Evolutionary conservation across 2,329 filamentous ascomycete genomes (phyloP).

Genomic region (Diaporthe amygdali): DNA sequence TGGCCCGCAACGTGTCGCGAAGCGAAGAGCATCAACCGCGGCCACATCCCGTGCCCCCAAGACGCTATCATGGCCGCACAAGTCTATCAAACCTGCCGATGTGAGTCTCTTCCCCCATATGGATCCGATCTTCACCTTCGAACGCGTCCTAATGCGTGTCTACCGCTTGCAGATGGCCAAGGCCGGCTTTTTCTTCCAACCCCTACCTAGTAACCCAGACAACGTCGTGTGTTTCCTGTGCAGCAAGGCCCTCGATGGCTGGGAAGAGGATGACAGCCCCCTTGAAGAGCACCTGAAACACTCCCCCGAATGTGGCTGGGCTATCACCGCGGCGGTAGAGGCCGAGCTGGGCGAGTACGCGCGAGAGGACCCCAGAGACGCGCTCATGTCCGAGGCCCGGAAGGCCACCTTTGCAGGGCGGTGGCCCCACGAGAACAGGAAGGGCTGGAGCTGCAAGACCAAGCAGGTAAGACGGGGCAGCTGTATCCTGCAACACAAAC

Average conservation of each 20-base stretch:
- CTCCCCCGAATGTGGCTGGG: slow-evolving; percentile 85
- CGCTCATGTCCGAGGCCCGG: slow-evolving; percentile 76
- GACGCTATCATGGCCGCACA: slow-evolving; percentile 78
- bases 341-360: slow-evolving; percentile 66
- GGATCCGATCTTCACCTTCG: not conserved
- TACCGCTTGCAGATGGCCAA: slow-evolving; percentile 70
- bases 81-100: slow-evolving; percentile 59
- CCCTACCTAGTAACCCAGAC: slow-evolving; percentile 76
- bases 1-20: slow-evolving; percentile 63
- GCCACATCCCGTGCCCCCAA: slow-evolving; percentile 62
- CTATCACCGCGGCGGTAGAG: slow-evolving; percentile 70
- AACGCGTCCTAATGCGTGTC: slow-evolving; percentile 23
- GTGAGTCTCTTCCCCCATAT: slow-evolving; percentile 47
- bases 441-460: slow-evolving; percentile 86
- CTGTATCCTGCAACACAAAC: not conserved
- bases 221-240: slow-evolving; percentile 93
- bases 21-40: slow-evolving; percentile 69
- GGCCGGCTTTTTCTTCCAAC: slow-evolving; percentile 90
- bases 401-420: slow-evolving; percentile 80
- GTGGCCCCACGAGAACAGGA: slow-evolving; percentile 91
- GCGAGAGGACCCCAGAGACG: slow-evolving; percentile 75
- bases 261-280: slow-evolving; percentile 87
- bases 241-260: slow-evolving; percentile 82
- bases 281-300: slow-evolving; percentile 85
- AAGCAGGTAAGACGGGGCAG: slow-evolving; percentile 70